Evolutionary conservation across 2,329 filamentous ascomycete genomes (phyloP).

Genomic region (Pestalotiopsis sp.): DNA sequence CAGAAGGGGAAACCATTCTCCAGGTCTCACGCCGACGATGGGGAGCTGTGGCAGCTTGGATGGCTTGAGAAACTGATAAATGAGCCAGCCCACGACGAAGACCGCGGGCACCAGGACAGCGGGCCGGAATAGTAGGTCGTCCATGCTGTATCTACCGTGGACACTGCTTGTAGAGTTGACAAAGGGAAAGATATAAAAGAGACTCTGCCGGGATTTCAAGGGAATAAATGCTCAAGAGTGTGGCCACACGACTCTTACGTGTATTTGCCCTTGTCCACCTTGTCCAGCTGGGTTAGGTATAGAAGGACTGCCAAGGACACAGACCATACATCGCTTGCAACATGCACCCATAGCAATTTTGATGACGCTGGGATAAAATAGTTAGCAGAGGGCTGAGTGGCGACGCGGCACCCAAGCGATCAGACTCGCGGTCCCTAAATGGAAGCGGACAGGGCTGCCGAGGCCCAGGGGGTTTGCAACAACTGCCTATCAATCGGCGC

Average conservation of each 20-base stretch:
- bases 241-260: background rate
- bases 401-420: background rate
- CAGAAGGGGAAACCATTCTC: constrained; percentile 32
- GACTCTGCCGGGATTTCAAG: background rate
- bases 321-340: background rate
- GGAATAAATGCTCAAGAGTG: background rate
- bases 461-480: background rate
- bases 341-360: background rate
- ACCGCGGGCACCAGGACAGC: constrained; percentile 24
- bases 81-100: constrained; percentile 21
- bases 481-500: background rate
- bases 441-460: background rate
- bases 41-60: constrained; percentile 27
- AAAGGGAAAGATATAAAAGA: background rate
- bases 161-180: background rate
- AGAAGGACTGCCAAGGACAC: background rate
- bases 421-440: background rate
- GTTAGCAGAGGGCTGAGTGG: background rate
- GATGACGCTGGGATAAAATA: background rate
- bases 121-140: constrained; percentile 20
- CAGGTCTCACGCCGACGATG: constrained; percentile 29
- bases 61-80: constrained; percentile 26
- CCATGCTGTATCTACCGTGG: background rate
- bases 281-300: background rate
- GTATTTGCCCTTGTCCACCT: background rate